phyloP scores from a whole-genome alignment of 2,329 filamentous ascomycete species.

The Fusarium penzigii region DNA sequence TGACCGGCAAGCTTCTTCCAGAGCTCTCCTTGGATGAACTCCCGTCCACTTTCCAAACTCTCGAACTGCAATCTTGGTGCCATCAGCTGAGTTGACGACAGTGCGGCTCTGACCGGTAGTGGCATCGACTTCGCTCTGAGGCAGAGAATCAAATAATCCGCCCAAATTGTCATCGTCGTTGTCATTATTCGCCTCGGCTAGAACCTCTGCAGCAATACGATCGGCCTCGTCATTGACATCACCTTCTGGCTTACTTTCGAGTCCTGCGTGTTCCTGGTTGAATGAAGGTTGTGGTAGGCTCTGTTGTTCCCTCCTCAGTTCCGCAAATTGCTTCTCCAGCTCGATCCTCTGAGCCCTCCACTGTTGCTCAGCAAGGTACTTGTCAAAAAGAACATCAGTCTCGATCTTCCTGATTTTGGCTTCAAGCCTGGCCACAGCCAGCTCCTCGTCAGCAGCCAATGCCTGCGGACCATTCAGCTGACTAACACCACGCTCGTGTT shows the following conservation, averaged over 20 bases:
- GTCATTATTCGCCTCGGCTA: constrained; percentile 48
- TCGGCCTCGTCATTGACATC: constrained; percentile 59
- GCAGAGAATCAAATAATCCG: constrained; percentile 59
- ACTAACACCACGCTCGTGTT: constrained; percentile 48
- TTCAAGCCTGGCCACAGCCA: constrained; percentile 64
- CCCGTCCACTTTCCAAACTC: constrained; percentile 87
- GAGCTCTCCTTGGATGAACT: constrained; percentile 69
- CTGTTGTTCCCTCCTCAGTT: constrained; percentile 42
- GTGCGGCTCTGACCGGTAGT: constrained; percentile 59
- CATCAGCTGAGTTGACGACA: constrained; percentile 53
- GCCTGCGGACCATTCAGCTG: constrained; percentile 19
- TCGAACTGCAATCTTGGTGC: constrained; percentile 62
- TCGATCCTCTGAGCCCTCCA: constrained; percentile 63
- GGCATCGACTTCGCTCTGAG: constrained; percentile 60
- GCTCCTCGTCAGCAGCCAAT: constrained; percentile 31
- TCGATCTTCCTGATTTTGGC: constrained; percentile 78
- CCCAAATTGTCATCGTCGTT: constrained; percentile 53
- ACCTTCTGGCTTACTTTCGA: constrained; percentile 37
- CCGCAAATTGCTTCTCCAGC: constrained; percentile 62
- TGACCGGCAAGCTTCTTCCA: constrained; percentile 87
- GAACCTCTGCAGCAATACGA: constrained; percentile 58
- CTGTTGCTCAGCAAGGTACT: constrained; percentile 60
- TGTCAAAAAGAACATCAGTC: constrained; percentile 75
- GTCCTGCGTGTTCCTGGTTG: constrained; percentile 18
- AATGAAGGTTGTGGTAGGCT: constrained; percentile 21